Conservation (phyloP, 805 yeast genomes). For the Candida ascalaphidarum region DNA sequence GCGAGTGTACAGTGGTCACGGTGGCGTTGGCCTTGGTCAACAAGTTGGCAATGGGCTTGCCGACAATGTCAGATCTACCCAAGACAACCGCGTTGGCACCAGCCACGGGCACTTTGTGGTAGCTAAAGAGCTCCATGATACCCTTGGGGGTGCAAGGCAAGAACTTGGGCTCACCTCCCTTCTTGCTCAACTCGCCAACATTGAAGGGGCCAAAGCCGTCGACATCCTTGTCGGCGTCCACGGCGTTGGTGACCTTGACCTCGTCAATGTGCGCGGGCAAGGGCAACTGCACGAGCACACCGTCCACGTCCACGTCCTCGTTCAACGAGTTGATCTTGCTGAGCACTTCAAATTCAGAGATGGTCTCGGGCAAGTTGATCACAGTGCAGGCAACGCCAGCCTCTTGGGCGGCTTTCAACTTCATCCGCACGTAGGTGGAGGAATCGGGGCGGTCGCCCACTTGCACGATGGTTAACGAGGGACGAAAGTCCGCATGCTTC, state of each 20-base stretch:
- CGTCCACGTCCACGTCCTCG: slow-evolving; percentile 53
- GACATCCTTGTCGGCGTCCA: slow-evolving; percentile 61
- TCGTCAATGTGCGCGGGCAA: slow-evolving; percentile 66
- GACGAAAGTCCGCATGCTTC: slow-evolving; percentile 47
- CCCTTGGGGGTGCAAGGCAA: slow-evolving; percentile 85
- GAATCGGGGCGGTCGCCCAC: slow-evolving; percentile 76
- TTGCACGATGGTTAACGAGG: slow-evolving; percentile 63
- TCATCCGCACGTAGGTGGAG: slow-evolving; percentile 74
- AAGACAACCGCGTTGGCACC: slow-evolving; percentile 77
- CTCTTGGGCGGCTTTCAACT: slow-evolving; percentile 66
- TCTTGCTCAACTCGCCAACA: slow-evolving; percentile 69
- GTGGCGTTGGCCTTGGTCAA: slow-evolving; percentile 67
- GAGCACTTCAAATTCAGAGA: slow-evolving; percentile 49
- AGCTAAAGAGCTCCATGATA: slow-evolving; percentile 53
- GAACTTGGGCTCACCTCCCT: slow-evolving; percentile 61
- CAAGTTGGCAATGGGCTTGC: slow-evolving; percentile 69
- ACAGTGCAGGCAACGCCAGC: slow-evolving; percentile 58
- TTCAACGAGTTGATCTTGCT: slow-evolving; percentile 49
- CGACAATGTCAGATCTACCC: slow-evolving; percentile 83
- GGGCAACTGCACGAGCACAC: slow-evolving; percentile 71
- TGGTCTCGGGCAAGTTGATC: slow-evolving; percentile 48
- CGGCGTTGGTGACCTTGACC: slow-evolving; percentile 57
- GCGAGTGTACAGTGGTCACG: slow-evolving; percentile 68
- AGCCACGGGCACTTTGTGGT: slow-evolving; percentile 43
- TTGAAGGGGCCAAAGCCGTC: slow-evolving; percentile 78